Evolutionary conservation across 306 rosid species (phyloP), one percentile per base, ranked within the genome.

Genomic region (Quercus ilex): DNA sequence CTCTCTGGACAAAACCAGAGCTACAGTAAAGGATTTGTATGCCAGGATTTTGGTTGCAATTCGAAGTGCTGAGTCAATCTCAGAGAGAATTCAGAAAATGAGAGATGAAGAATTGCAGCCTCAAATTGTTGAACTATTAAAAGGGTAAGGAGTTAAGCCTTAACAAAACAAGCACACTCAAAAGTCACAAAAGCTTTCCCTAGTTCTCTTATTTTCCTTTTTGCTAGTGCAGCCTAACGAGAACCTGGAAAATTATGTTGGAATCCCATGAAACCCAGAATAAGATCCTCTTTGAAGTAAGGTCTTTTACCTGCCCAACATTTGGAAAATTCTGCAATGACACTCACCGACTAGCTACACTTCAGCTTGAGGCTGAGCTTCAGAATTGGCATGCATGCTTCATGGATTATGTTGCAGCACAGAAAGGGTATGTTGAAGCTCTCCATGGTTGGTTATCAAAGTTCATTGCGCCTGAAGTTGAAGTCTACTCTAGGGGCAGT

Each of bases 81-180:
- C 98, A 4, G 87, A 80, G 87, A 90, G 88, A 84, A 93, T 93
- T 70, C 89, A 93, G 89, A 88, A 86, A 78, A 82, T 96, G 79
- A 86, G 98, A 86, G 98, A 96, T 74, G 97, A 96, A 58, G 98
- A 96, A 70, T 77, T 96, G 76, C 97, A 83, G 77, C 99, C 97
- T 21, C 99, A 96, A 79, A 86, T 93, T 79, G 82, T 91, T 17
- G 99, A 96, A 81, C 88, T 96, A 12, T 73, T 96, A 62, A 96
- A 89, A 87, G 98, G 98, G 98, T 96, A 87, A 79, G 91, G 79
- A 83, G 69, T 52, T 56, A 75, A 68, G 78, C 69, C 77, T 69
- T 28, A 63, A 19, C 38, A 62, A 68, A 69, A 74, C 70, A 72
- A 74, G 85, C 28, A 77, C 21, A 46, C 77, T 77, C 73, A 35